phyloP scores from a whole-genome alignment of 345 rosid genomes.

The Linum lewisii region DNA sequence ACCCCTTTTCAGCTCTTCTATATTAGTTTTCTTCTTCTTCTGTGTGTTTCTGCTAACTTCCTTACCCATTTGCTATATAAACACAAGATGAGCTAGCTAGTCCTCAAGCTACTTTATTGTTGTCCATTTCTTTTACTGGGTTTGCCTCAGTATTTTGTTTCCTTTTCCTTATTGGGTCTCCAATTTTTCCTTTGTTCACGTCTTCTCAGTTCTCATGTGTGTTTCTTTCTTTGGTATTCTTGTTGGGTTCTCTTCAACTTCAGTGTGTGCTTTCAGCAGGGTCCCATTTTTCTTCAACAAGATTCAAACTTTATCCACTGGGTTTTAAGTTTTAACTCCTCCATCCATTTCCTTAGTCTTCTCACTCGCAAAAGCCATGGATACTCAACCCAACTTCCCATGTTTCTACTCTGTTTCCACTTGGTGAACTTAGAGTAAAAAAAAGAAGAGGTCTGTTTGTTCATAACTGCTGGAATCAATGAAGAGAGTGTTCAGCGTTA shows the following conservation, averaged over 20 bases:
- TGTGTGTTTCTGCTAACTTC: background rate
- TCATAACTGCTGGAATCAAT: slow-evolving; percentile 4
- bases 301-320: background rate
- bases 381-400: background rate
- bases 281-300: background rate
- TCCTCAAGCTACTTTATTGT: no score
- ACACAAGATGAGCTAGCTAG: background rate
- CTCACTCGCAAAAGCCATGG: background rate
- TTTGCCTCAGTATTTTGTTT: no score
- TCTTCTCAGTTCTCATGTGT: background rate
- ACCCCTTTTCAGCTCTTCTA: background rate
- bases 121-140: no score
- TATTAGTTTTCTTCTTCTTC: background rate
- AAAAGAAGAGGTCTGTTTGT: background rate
- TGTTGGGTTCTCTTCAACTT: no score
- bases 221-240: background rate
- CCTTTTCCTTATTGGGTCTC: no score
- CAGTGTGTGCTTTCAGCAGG: background rate
- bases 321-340: no score
- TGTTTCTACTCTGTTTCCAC: slow-evolving; percentile 8
- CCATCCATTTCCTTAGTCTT: background rate
- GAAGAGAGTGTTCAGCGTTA: slow-evolving; percentile 11
- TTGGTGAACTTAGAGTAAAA: background rate
- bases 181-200: no score
- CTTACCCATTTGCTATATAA: background rate